Evolutionary conservation across 768 basidiomycete species (phyloP), one percentile per base, ranked within the genome.

Genomic region (Lentinula aciculospora): DNA sequence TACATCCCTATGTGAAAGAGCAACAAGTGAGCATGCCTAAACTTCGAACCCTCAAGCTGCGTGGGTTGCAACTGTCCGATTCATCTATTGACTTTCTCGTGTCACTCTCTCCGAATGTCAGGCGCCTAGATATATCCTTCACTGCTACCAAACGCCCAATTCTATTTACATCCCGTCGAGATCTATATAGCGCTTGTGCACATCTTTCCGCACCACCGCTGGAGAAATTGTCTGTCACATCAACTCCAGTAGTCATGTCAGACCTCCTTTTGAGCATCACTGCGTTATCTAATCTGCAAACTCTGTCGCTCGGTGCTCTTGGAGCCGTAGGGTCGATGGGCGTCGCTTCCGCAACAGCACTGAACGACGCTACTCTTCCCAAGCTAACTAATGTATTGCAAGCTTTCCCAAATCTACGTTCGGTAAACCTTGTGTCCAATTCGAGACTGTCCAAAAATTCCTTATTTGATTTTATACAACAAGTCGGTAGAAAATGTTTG

Each of bases 181-280:
- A 23, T 44, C 2, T 39, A 15, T 40, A 23, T 44, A n/a, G 47
- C 27, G 17, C 25, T 56, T 7, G 56, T 12, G 4, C 46, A 12
- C 10, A n/a, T 23, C 36, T 53, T 36, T 27, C 51, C 5, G 36
- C 60, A 23, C 66, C 67, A 0, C 44, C 64, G 3, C 68, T 89
- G 28, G 79, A 84, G 61, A 89, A 89, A 63, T 69, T 89, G n/a
- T 80, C 79, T 2, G 67, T 89, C 25, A 85, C 83, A 1, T 85
- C 85, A 3, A 85, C 83, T 0, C 65, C 65, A 3, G 68, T 82
- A 2, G 67, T 76, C 0, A 67, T 70, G 25, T 42, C 58, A 8
- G 79, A 81, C 31, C 62, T 86, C 1, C 48, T 81, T 10, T 61
- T 62, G 1, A 62, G 81, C 2, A 61, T 86, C 7, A 42, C 69